Conservation (phyloP, 495 filamentous ascomycete genomes). For the Podospora appendiculata region DNA sequence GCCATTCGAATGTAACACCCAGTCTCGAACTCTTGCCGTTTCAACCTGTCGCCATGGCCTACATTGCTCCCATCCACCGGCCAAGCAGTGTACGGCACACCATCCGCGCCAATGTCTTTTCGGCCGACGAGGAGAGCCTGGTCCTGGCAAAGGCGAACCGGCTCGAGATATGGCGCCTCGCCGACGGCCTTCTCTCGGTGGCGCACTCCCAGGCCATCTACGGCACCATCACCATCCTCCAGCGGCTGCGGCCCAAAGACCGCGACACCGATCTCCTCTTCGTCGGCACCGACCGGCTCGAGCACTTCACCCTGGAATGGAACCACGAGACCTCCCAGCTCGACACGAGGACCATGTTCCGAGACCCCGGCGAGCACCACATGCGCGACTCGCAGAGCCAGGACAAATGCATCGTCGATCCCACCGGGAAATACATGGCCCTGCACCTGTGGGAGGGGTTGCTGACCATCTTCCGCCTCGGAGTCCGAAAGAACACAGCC, state of each 20-base stretch:
- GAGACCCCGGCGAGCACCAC: slow-evolving; percentile 67
- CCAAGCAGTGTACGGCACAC: slow-evolving; percentile 87
- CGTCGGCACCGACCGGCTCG: slow-evolving; percentile 79
- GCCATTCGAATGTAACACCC: slow-evolving; percentile 13
- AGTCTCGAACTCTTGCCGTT: neutral
- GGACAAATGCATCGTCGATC: slow-evolving; percentile 75
- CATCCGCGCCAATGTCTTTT: slow-evolving; percentile 67
- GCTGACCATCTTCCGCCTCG: slow-evolving; percentile 59
- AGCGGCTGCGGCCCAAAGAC: slow-evolving; percentile 67
- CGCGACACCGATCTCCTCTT: slow-evolving; percentile 81
- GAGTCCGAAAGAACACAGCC: slow-evolving; percentile 44
- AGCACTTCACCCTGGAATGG: slow-evolving; percentile 88
- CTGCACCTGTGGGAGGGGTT: slow-evolving; percentile 87
- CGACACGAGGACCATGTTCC: slow-evolving; percentile 58
- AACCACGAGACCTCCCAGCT: slow-evolving; percentile 53
- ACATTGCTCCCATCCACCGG: slow-evolving; percentile 86
- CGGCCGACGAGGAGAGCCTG: slow-evolving; percentile 66
- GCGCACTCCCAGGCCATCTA: slow-evolving; percentile 62
- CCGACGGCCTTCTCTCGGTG: slow-evolving; percentile 32
- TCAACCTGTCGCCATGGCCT: slow-evolving; percentile 59
- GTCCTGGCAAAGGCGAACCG: slow-evolving; percentile 88
- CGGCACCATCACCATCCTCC: slow-evolving; percentile 78
- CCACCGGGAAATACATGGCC: slow-evolving; percentile 70
- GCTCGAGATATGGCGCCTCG: slow-evolving; percentile 69
- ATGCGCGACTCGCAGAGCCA: slow-evolving; percentile 70